Evolutionary conservation across 2,329 filamentous ascomycete genomes (phyloP), one percentile per base, ranked within the genome.

Genomic region (Phyllosticta citribraziliensis): DNA sequence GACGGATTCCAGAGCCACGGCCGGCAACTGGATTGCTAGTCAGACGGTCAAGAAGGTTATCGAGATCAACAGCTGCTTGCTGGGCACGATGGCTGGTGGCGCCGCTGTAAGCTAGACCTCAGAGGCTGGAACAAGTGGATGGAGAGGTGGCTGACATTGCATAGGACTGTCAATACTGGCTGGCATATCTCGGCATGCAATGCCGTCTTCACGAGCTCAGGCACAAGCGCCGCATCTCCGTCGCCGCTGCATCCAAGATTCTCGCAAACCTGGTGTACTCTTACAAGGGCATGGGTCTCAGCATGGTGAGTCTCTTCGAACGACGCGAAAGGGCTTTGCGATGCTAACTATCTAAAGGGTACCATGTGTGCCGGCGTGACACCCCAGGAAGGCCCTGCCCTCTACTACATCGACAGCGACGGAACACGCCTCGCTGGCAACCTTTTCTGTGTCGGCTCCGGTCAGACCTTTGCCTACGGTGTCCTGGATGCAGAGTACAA

Each of bases 41-140:
- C 94, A 99, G 83, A 99, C 94, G 59, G 94, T 99, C 73, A 99
- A 99, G 86, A 99, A 99, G 84, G 94, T 99, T 68, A 97, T 99
- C 73, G 91, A 96, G 83, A 96, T 96, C 82, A 96, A 96, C 81
- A 90, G 83, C 77, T 88, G 88, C 76, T 83, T 99, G 77, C 79
- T 99, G 71, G 94, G 94, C 66, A 99, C 94, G 68, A 96, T 99
- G 93, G 94, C 94, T 65, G 94, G 94, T 76, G 94, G 94, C 78
- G 94, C 94, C 72, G 94, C 94, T 76, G 85, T 88, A 78, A 74
- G 84, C 76, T 62, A 30, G 14, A 19, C 20, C 27, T 61, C 56
- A 10, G 55, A 14, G 10, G 10, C 14, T 0, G 11, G 11, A 55
- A 25, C n/a, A 17, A 22, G 25, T 12, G 52, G 17, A 27, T 11